A percentile compares a stretch with the other conserved stretches of the same genome.
Conservation (phyloP, 2,329 filamentous ascomycete genomes). For the Ophiostoma australiae region DNA sequence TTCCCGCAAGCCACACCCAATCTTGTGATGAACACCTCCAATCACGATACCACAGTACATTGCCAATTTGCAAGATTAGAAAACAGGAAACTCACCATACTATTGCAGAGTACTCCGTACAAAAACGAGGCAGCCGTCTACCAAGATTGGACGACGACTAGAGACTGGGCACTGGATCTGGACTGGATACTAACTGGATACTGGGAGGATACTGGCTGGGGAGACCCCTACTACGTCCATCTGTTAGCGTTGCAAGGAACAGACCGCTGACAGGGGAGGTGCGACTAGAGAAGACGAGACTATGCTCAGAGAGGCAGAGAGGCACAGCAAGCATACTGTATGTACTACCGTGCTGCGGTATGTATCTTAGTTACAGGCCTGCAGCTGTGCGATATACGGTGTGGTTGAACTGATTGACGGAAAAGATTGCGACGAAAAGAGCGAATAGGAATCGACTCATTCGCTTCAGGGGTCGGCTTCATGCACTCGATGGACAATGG, state of each 20-base stretch:
- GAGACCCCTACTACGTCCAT: conserved; percentile 6
- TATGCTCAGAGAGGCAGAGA: not conserved
- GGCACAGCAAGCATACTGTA: not conserved
- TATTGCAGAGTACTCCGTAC: not conserved
- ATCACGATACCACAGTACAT: not conserved
- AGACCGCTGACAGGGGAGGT: not conserved
- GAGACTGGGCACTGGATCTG: not conserved
- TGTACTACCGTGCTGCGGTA: too few species aligned
- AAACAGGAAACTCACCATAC: not conserved
- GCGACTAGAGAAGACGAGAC: not conserved
- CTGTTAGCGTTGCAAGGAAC: not conserved
- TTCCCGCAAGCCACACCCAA: not conserved
- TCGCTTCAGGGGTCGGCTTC: not conserved
- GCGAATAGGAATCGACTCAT: not conserved
- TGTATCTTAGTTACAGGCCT: too few species aligned
- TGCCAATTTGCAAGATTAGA: too few species aligned
- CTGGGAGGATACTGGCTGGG: not conserved
- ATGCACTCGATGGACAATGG: not conserved
- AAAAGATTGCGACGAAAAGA: not conserved
- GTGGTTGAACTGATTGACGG: not conserved
- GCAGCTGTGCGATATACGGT: too few species aligned
- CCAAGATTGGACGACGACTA: not conserved
- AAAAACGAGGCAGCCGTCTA: not conserved
- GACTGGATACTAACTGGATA: not conserved
- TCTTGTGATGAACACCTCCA: not conserved